Conservation (phyloP, 73 alveolate species). For the Symbiodinium natans region DNA sequence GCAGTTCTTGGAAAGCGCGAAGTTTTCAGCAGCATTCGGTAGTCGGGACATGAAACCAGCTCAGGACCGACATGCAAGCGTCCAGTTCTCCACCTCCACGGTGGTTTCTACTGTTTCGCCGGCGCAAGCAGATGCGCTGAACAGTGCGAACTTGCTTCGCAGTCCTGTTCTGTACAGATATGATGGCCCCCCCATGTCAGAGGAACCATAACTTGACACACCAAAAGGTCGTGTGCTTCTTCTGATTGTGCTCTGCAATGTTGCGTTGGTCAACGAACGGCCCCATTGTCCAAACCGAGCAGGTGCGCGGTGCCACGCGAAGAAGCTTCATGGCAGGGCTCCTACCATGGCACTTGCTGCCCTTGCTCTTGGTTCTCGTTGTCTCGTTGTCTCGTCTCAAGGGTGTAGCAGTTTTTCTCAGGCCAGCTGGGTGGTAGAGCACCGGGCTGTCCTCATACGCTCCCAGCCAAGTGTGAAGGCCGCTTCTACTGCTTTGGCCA, state of each 20-base stretch:
- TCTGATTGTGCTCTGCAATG: too few relatives aligned
- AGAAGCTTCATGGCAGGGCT: not conserved
- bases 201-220: not conserved
- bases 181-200: not conserved
- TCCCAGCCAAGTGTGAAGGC: constrained; percentile 67
- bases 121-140: not conserved
- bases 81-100: not conserved
- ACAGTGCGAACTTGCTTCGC: not conserved
- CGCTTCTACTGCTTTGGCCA: too few relatives aligned
- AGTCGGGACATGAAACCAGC: too few relatives aligned
- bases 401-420: not conserved
- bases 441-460: constrained; percentile 66
- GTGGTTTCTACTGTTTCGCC: not conserved
- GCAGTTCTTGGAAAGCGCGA: too few relatives aligned
- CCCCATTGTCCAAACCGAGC: too few relatives aligned
- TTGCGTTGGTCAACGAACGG: too few relatives aligned
- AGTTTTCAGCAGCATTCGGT: not conserved
- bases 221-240: too few relatives aligned
- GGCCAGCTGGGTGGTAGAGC: constrained; percentile 68
- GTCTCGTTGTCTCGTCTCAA: too few relatives aligned
- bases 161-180: not conserved
- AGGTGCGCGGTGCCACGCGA: not conserved
- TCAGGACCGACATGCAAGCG: not conserved
- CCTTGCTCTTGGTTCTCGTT: too few relatives aligned
- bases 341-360: not conserved